Evolutionary conservation across 495 filamentous ascomycete genomes (phyloP).

Genomic region (Alectoria sarmentosa): DNA sequence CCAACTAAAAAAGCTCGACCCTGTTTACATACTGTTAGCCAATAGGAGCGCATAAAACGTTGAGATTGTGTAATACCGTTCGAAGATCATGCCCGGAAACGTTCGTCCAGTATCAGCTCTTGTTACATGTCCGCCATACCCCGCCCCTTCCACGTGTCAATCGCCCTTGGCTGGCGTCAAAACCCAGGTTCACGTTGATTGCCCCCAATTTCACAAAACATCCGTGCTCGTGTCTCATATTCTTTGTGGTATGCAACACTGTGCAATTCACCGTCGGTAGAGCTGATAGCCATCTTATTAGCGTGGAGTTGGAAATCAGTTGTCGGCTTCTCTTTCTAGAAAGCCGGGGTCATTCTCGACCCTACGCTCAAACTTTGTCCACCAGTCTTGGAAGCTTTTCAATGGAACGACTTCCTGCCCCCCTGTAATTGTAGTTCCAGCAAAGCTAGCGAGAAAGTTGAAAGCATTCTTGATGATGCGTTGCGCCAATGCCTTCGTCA

Average conservation of each 20-base stretch:
- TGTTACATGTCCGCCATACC: background rate
- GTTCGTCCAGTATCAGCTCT: background rate
- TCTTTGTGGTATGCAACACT: background rate
- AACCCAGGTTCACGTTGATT: background rate
- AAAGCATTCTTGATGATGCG: conserved; percentile 95
- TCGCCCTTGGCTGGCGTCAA: background rate
- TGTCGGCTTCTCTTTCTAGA: conserved; percentile 67
- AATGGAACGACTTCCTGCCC: conserved; percentile 82
- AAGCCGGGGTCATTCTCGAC: conserved; percentile 82
- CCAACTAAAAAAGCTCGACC: background rate
- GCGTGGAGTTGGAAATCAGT: conserved; percentile 6
- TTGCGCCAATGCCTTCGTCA: conserved; percentile 76
- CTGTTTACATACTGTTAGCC: background rate
- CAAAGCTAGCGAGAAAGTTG: conserved; percentile 90
- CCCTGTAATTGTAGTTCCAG: conserved; percentile 38
- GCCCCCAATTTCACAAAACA: background rate
- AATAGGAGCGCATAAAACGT: background rate
- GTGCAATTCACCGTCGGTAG: background rate
- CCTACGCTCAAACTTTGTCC: conserved; percentile 89
- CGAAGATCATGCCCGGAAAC: background rate
- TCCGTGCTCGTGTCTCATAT: background rate
- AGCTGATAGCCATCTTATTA: background rate
- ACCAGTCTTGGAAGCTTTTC: conserved; percentile 93
- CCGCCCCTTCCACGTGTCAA: background rate
- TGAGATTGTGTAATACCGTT: background rate